Evolutionary conservation across 352 stramenopile genomes (phyloP), one percentile per base, ranked within the genome.

Genomic region (Globisporangium yorkense): DNA sequence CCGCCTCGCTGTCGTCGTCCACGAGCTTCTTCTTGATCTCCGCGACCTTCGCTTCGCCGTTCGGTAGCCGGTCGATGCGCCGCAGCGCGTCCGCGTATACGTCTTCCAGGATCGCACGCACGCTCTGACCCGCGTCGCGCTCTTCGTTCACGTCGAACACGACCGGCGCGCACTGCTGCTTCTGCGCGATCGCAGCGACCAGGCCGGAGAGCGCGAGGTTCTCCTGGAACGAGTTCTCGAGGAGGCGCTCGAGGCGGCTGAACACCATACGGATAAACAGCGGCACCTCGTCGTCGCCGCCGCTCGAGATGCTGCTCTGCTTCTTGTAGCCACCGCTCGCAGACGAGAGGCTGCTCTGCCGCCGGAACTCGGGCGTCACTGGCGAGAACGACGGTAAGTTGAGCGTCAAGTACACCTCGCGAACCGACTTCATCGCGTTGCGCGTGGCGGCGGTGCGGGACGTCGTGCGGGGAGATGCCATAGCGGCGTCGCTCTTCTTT

Each of bases 201-300:
- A 95, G 51, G 5, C 85, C 85, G 3, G 85, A 95, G 2, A 95
- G 62, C 18, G 85, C 81, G 16, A 95, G 53, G 41, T 93, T 95
- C 59, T 92, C 85, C 5, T 89, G 68, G 44, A 95, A 87, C 5
- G 83, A 91, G 65, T 87, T 91, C 57, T 92, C 81, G 45, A 95
- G 60, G 27, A 92, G 59, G 9, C 84, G 71, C 60, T 93, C 83
- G 6, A 89, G 61, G 24, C 84, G 81, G 55, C 76, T 89, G 50
- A 95, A 56, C 49, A 92, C 72, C 54, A 93, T 77, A n/a, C 75
- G 77, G 20, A 89, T 50, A 18, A 94, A 92, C n/a, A 82, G 51
- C 24, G 79, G 66, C 37, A 80, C 53, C 1, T 49, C 44, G 44
- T 49, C 10, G 21, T 29, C 51, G 20, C 51, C 15, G 20, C 24